Percentiles rank a stretch among this genome's conserved stretches.
Evolutionary conservation across 345 rosid species (phyloP).

Genomic region (Trapa bicornis): DNA sequence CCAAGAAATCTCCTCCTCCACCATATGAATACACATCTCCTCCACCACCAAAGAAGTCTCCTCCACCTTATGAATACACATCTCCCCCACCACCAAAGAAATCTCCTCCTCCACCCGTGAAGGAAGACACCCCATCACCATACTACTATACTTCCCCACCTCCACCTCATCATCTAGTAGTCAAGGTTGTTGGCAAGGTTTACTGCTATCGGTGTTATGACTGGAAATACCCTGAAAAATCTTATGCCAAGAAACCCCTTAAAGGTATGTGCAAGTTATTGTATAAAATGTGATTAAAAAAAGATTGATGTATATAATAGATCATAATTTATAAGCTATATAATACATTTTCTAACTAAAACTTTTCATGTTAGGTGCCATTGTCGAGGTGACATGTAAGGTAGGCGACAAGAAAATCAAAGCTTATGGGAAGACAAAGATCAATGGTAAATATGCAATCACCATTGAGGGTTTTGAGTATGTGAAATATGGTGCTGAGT

Average conservation of each 20-base stretch:
- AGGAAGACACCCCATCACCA: background rate
- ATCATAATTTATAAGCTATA: too few species aligned
- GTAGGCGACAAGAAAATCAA: constrained; percentile 33
- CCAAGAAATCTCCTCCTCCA: too few species aligned
- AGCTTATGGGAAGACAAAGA: constrained; percentile 50
- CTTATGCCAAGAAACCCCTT: constrained; percentile 57
- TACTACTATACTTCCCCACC: constrained; percentile 4
- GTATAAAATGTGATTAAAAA: too few species aligned
- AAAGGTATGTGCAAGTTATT: constrained; percentile 26
- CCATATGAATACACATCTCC: too few species aligned
- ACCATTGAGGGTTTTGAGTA: constrained; percentile 38
- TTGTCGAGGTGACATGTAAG: constrained; percentile 51
- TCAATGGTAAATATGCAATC: constrained; percentile 47
- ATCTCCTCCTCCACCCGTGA: background rate
- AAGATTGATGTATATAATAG: too few species aligned
- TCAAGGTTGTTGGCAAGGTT: constrained; percentile 32
- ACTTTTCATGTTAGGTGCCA: constrained; percentile 28
- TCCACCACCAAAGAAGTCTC: background rate
- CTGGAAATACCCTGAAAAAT: constrained; percentile 25
- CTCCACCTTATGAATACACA: constrained; percentile 34
- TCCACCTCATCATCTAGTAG: constrained; percentile 15
- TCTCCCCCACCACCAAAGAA: constrained; percentile 29
- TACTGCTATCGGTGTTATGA: constrained; percentile 39
- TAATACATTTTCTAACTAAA: too few species aligned
- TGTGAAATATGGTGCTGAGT: constrained; percentile 27